A percentile compares a stretch with the other conserved stretches of the same genome.
These are phyloP conservation scores for Tuctoria greenei DNA, from an alignment of 176 grass and related monocot species.

Conservation along the genomic window DNA sequence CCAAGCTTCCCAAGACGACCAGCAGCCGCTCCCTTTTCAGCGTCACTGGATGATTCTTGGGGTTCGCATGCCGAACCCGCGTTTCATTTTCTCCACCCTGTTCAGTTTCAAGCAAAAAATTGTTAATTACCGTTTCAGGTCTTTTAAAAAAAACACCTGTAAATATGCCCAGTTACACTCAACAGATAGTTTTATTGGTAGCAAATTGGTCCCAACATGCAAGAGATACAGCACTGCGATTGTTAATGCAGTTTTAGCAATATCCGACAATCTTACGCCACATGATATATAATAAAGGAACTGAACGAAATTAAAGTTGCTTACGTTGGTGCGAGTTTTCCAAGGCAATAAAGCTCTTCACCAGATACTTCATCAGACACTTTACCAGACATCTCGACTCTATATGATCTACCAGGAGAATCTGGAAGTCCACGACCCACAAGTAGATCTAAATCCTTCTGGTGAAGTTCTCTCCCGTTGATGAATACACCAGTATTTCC, in stretches of 20 bases:
- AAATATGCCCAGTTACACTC: background rate
- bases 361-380: slow-evolving; percentile 81
- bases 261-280: background rate
- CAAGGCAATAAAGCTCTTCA: slow-evolving; percentile 84
- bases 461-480: slow-evolving; percentile 91
- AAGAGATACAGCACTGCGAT: background rate
- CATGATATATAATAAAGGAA: background rate
- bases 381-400: slow-evolving; percentile 83
- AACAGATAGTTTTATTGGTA: background rate
- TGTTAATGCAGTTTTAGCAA: background rate
- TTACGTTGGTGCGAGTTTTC: slow-evolving; percentile 98
- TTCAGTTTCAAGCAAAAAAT: background rate
- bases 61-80: slow-evolving; percentile 80
- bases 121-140: background rate
- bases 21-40: background rate
- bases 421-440: slow-evolving; percentile 63
- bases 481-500: slow-evolving; percentile 78
- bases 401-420: slow-evolving; percentile 68
- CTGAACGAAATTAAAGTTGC: slow-evolving; percentile 13
- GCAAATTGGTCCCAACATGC: background rate
- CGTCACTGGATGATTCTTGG: slow-evolving; percentile 52
- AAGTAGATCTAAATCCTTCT: slow-evolving; percentile 82
- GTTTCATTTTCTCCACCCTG: slow-evolving; percentile 94
- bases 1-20: background rate
- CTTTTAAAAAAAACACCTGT: background rate